Percentiles rank a stretch among this genome's conserved stretches.
These are phyloP conservation scores for Rhytidhysteron rufulum DNA, from an alignment of 2,329 filamentous ascomycete species.

Conservation along the genomic window DNA sequence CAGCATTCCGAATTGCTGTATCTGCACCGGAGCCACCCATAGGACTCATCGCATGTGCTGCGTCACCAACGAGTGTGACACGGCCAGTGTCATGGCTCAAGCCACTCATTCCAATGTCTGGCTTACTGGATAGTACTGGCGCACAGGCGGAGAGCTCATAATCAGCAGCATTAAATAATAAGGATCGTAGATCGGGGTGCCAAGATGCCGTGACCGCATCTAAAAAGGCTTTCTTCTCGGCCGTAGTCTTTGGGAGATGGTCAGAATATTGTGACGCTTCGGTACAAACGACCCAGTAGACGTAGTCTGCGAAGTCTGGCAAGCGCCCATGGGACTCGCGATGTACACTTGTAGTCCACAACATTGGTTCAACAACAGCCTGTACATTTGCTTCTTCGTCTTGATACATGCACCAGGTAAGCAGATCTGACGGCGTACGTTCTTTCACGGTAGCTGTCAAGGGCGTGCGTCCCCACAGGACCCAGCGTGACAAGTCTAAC, in stretches of 20 bases:
- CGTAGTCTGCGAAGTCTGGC: conserved; percentile 28
- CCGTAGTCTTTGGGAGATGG: conserved; percentile 5
- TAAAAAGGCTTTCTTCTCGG: conserved; percentile 7
- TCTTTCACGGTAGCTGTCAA: conserved; percentile 22
- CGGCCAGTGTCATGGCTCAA: conserved; percentile 20
- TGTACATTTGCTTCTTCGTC: conserved; percentile 13
- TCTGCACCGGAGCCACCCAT: conserved; percentile 38
- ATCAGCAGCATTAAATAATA: conserved; percentile 16
- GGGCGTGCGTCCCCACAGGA: conserved; percentile 41
- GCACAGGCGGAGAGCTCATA: conserved; percentile 26
- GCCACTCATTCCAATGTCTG: conserved; percentile 29
- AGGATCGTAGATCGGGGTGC: conserved; percentile 8
- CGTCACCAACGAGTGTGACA: conserved; percentile 39
- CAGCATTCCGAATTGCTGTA: conserved; percentile 36
- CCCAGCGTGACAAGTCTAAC: conserved; percentile 37
- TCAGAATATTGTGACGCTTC: conserved; percentile 10
- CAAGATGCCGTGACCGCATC: conserved; percentile 13
- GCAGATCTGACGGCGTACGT: conserved; percentile 11
- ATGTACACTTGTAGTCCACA: conserved; percentile 13
- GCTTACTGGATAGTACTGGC: conserved; percentile 29
- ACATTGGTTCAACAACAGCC: conserved; percentile 20
- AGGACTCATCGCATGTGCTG: conserved; percentile 39
- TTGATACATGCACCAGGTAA: no score
- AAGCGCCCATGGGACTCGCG: conserved; percentile 7
- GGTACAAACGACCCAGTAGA: conserved; percentile 32